phyloP scores from a whole-genome alignment of 2,329 filamentous ascomycete species.

The Tolypocladium tundrense region DNA sequence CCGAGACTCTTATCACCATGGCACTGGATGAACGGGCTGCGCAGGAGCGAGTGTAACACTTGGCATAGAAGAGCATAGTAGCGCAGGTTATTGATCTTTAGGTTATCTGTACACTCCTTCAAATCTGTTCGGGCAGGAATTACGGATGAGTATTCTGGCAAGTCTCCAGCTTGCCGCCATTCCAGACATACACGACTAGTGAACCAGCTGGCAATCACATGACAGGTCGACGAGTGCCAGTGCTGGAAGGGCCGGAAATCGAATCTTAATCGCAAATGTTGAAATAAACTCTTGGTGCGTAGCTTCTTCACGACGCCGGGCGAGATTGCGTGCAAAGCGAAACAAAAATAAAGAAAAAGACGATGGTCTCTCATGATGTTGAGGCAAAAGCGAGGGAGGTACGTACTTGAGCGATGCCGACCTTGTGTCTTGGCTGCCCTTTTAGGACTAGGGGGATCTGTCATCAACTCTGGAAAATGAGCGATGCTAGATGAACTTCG shows the following conservation, averaged over 20 bases:
- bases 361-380: background rate
- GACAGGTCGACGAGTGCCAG: background rate
- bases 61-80: too few species aligned
- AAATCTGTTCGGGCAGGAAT: too few species aligned
- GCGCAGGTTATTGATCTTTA: too few species aligned
- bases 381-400: background rate
- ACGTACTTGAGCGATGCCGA: background rate
- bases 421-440: constrained; percentile 20
- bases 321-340: too few species aligned
- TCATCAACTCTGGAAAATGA: background rate
- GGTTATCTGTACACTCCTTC: too few species aligned
- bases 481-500: background rate
- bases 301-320: too few species aligned
- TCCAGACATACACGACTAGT: background rate
- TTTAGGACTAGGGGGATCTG: constrained; percentile 15
- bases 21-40: too few species aligned
- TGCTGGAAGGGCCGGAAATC: background rate
- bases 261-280: background rate
- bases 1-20: background rate
- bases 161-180: background rate
- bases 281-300: background rate
- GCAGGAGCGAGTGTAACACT: too few species aligned
- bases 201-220: background rate
- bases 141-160: background rate
- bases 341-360: background rate